These are phyloP conservation scores for Isatis tinctoria DNA, from an alignment of 345 rosid species.

Conservation along the genomic window DNA sequence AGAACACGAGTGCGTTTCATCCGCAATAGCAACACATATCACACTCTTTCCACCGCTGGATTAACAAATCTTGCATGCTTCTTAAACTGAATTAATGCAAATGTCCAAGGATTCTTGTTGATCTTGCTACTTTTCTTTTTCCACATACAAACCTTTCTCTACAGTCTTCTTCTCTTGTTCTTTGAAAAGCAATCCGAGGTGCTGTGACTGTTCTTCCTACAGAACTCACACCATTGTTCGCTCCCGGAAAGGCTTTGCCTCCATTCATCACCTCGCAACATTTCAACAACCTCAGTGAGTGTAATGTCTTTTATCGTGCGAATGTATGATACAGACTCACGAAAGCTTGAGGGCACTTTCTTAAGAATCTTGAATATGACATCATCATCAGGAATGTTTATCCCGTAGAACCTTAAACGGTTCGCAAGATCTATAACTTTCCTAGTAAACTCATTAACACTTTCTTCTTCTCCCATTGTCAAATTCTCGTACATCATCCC, in stretches of 20 bases:
- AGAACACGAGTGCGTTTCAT: background rate
- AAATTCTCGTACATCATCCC: background rate
- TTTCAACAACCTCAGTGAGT: background rate
- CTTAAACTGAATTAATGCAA: background rate
- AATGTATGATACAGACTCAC: background rate
- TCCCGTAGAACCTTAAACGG: background rate
- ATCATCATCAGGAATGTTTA: background rate
- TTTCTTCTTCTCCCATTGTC: background rate
- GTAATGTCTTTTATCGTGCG: background rate
- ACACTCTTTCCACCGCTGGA: too few species aligned
- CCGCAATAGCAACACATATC: background rate
- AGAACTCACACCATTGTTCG: background rate
- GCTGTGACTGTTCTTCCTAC: background rate
- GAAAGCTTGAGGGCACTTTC: background rate
- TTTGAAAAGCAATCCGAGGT: background rate
- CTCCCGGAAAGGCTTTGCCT: background rate
- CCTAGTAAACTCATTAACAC: background rate
- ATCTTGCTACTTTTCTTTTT: background rate
- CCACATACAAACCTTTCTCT: background rate
- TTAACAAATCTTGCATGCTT: too few species aligned
- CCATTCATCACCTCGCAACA: background rate
- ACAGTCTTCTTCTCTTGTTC: background rate
- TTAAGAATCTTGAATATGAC: background rate
- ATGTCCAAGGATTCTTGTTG: background rate
- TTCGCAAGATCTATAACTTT: background rate